These are phyloP conservation scores for Phaeosphaeria sp. DNA, from an alignment of 2,329 filamentous ascomycete species.

Conservation along the genomic window DNA sequence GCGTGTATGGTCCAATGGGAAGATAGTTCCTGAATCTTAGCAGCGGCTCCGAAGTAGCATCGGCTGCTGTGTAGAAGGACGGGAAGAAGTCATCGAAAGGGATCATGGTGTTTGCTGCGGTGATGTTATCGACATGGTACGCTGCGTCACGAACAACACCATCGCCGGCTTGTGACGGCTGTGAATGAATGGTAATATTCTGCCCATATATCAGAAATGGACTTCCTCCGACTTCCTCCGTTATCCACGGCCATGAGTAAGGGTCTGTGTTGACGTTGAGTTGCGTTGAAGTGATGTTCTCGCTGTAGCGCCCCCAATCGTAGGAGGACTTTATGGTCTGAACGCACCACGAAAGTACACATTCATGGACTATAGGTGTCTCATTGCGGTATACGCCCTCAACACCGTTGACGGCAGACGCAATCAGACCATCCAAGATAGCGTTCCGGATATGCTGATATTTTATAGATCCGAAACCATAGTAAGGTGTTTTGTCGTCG, in stretches of 20 bases:
- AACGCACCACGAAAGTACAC: slow-evolving; percentile 35
- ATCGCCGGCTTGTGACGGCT: too few relatives aligned
- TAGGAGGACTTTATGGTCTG: slow-evolving; percentile 34
- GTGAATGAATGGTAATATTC: slow-evolving; percentile 13
- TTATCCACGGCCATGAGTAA: slow-evolving; percentile 17
- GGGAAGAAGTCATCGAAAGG: slow-evolving; percentile 32
- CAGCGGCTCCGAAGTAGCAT: too few relatives aligned
- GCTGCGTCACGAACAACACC: too few relatives aligned
- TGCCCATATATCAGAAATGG: slow-evolving; percentile 5
- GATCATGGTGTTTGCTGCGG: background rate
- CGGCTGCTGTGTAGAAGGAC: slow-evolving; percentile 16
- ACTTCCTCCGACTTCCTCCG: background rate
- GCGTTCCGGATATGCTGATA: slow-evolving; percentile 28
- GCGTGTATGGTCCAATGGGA: too few relatives aligned
- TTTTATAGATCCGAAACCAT: slow-evolving; percentile 17
- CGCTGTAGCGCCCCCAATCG: slow-evolving; percentile 19
- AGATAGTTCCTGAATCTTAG: too few relatives aligned
- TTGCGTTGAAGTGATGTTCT: slow-evolving; percentile 11
- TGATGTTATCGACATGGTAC: background rate
- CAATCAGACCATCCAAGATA: slow-evolving; percentile 23
- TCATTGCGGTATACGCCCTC: slow-evolving; percentile 12
- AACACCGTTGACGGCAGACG: background rate
- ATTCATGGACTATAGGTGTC: slow-evolving; percentile 24
- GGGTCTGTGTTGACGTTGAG: slow-evolving; percentile 11
- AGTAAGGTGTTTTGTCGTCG: background rate